These are phyloP conservation scores for Leishmania tarentolae DNA, from an alignment of 208 protist species.

Conservation along the genomic window DNA sequence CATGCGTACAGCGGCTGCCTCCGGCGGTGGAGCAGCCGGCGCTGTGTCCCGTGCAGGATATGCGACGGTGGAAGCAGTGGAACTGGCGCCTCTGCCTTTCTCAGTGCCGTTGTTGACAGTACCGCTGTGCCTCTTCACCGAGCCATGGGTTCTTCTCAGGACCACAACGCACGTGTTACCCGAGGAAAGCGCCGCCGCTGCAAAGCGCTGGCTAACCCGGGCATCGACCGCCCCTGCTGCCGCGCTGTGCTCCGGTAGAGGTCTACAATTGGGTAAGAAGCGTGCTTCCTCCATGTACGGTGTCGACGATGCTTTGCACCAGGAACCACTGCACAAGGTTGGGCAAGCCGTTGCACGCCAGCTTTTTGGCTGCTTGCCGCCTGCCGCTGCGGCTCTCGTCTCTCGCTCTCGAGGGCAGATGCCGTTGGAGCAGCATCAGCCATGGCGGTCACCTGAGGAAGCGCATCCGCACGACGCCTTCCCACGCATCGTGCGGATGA, in stretches of 20 bases:
- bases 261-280: neutral
- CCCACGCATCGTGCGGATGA: constrained; percentile 20
- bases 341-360: constrained; percentile 5
- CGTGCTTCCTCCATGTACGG: neutral
- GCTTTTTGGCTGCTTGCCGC: constrained; percentile 10
- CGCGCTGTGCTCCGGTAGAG: neutral
- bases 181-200: neutral
- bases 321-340: neutral
- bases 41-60: neutral
- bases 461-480: constrained; percentile 23
- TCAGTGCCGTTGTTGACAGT: constrained; percentile 8
- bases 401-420: neutral
- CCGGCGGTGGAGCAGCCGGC: neutral
- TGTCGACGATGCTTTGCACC: neutral
- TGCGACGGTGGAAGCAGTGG: neutral
- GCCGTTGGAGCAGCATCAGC: constrained; percentile 1
- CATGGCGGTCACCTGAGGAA: constrained; percentile 17
- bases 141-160: constrained; percentile 21
- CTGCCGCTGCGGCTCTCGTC: neutral
- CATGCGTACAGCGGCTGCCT: neutral
- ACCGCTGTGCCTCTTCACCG: constrained; percentile 14
- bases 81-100: neutral
- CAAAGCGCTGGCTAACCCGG: neutral
- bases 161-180: constrained; percentile 19
- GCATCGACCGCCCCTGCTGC: neutral